These are phyloP conservation scores for Microcyclospora tardicrescens DNA, from an alignment of 2,329 filamentous ascomycete species.

Conservation along the genomic window DNA sequence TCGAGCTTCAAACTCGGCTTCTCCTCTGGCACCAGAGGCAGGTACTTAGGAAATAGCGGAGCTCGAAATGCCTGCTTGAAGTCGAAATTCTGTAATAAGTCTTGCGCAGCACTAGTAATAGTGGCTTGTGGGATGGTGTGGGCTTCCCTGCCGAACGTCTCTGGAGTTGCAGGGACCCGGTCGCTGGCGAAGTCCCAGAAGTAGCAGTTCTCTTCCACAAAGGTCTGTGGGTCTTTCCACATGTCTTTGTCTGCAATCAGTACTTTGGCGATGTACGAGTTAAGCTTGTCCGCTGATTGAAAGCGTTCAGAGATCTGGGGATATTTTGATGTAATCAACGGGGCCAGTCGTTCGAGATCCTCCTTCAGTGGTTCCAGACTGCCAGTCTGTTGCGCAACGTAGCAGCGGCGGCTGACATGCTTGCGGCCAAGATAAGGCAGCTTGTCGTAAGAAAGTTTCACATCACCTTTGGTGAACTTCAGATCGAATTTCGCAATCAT, in stretches of 20 bases:
- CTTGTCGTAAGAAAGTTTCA: slow-evolving; percentile 68
- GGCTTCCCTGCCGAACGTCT: neutral
- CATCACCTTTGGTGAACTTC: slow-evolving; percentile 84
- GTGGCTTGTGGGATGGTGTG: too few relatives aligned
- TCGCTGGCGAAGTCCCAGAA: slow-evolving; percentile 36
- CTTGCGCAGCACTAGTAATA: neutral
- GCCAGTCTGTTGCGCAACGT: slow-evolving; percentile 29
- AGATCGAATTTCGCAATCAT: slow-evolving; percentile 65
- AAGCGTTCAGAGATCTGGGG: slow-evolving; percentile 1
- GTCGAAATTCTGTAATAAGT: slow-evolving; percentile 3
- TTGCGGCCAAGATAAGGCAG: slow-evolving; percentile 65
- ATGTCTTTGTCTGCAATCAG: slow-evolving; percentile 43
- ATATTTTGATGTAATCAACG: slow-evolving; percentile 12
- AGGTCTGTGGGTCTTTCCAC: slow-evolving; percentile 43
- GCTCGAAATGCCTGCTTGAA: slow-evolving; percentile 5
- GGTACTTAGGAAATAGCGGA: neutral
- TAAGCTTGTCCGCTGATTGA: slow-evolving; percentile 14
- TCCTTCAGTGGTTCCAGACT: slow-evolving; percentile 22
- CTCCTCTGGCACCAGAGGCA: neutral
- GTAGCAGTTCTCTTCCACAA: slow-evolving; percentile 42
- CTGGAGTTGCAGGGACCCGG: neutral
- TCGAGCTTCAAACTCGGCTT: neutral
- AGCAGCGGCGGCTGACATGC: slow-evolving; percentile 43
- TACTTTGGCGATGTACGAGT: slow-evolving; percentile 38
- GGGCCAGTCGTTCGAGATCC: slow-evolving; percentile 23